Conservation (phyloP, 306 rosid genomes). For the Abrus precatorius region DNA sequence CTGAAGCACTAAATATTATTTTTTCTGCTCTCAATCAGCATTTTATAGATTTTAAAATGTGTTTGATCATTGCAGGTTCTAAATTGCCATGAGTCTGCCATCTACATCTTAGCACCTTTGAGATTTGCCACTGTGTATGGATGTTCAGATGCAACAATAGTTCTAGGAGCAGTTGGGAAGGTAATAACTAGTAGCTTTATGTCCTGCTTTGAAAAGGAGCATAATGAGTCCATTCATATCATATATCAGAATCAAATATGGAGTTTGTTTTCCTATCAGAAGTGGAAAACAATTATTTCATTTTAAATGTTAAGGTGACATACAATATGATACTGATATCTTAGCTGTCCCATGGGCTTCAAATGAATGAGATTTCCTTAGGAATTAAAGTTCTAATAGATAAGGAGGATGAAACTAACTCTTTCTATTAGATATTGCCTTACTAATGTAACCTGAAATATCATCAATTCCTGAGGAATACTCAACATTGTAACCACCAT, state of each 20-base stretch:
- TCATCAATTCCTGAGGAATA: conserved; percentile 18
- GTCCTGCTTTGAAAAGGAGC: conserved; percentile 41
- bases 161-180: conserved; percentile 99
- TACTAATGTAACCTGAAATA: conserved; percentile 13
- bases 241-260: conserved; percentile 25
- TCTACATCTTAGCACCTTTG: conserved; percentile 80
- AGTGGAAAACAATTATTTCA: conserved; percentile 13
- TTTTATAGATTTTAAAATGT: not conserved
- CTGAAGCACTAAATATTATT: not conserved
- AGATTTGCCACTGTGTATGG: conserved; percentile 93
- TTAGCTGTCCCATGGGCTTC: conserved; percentile 25
- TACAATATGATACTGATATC: conserved; percentile 21
- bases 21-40: conserved; percentile 18
- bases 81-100: conserved; percentile 90
- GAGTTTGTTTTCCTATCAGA: conserved; percentile 29
- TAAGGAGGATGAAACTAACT: not conserved
- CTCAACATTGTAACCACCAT: not conserved
- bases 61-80: conserved; percentile 72
- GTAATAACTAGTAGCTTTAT: conserved; percentile 54
- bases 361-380: conserved; percentile 10
- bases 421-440: conserved; percentile 10
- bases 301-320: conserved; percentile 31
- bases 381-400: conserved; percentile 1
- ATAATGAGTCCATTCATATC: conserved; percentile 17
- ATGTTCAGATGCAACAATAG: conserved; percentile 95